Conservation (phyloP, 306 rosid species). For the Rosa chinensis region DNA sequence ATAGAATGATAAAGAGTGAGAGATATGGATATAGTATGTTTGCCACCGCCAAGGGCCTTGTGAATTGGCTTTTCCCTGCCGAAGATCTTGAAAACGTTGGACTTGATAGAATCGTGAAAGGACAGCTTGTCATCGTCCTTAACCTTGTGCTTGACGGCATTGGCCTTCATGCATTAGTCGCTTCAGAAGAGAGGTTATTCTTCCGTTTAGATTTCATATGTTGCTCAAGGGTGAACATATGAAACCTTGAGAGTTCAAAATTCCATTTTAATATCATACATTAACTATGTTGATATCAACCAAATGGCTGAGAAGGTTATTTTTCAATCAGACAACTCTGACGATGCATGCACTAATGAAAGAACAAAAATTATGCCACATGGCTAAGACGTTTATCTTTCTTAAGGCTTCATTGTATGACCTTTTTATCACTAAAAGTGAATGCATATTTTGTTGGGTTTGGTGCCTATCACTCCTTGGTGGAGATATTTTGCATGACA, state of each 20-base stretch:
- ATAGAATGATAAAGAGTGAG: too few species aligned
- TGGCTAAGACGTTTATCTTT: not conserved
- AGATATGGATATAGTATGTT: too few species aligned
- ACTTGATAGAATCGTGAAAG: not conserved
- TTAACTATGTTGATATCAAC: not conserved
- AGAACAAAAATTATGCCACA: not conserved
- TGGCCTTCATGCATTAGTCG: too few species aligned
- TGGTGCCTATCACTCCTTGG: too few species aligned
- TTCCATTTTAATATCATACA: not conserved
- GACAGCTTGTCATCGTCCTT: too few species aligned
- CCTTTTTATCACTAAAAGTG: not conserved
- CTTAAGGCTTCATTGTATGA: not conserved
- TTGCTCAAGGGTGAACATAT: not conserved
- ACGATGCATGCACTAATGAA: not conserved
- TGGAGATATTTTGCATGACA: not conserved
- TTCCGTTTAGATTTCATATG: not conserved
- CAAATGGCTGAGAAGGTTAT: not conserved
- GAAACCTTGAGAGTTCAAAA: not conserved
- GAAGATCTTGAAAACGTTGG: too few species aligned
- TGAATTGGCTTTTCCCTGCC: too few species aligned
- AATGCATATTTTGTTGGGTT: not conserved
- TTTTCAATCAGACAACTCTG: not conserved
- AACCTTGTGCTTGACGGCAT: too few species aligned
- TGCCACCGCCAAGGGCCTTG: too few species aligned
- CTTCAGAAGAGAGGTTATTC: not conserved